Conservation (phyloP, 139 green algal species). For the Micractinium sp. region DNA sequence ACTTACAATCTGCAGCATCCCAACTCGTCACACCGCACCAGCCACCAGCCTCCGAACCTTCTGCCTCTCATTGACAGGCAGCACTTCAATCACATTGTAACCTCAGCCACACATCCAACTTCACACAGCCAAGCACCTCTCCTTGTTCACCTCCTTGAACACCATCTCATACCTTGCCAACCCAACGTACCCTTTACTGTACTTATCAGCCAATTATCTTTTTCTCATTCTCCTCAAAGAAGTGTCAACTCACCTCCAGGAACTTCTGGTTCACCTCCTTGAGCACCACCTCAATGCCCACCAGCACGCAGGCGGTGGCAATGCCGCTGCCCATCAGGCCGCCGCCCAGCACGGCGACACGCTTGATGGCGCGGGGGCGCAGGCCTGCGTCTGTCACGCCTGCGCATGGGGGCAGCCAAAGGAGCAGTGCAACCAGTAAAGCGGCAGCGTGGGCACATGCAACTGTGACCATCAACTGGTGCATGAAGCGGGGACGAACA, state of each 20-base stretch:
- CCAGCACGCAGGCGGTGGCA: slow-evolving; percentile 82
- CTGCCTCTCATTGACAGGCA: too few relatives aligned
- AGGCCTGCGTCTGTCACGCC: slow-evolving; percentile 91
- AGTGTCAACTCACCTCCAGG: slow-evolving; percentile 71
- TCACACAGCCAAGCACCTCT: too few relatives aligned
- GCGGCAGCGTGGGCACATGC: not conserved
- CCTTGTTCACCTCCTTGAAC: not conserved
- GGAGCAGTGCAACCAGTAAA: not conserved
- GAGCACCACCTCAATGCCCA: slow-evolving; percentile 85
- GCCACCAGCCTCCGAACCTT: too few relatives aligned
- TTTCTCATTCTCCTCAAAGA: too few relatives aligned
- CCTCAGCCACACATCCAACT: too few relatives aligned
- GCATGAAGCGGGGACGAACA: too few relatives aligned
- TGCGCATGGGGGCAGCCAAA: not conserved
- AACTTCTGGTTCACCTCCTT: slow-evolving; percentile 99
- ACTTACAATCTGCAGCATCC: too few relatives aligned
- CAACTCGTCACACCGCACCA: too few relatives aligned
- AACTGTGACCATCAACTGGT: not conserved
- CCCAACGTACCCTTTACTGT: not conserved
- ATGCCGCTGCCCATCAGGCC: slow-evolving; percentile 99
- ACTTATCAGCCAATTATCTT: too few relatives aligned
- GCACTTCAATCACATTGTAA: too few relatives aligned
- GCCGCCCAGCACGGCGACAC: slow-evolving; percentile 92
- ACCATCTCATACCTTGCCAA: not conserved
- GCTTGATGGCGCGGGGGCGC: slow-evolving; percentile 75